Base-by-base conservation (phyloP, 306 rosid genomes). In the Quercus robur region DNA sequence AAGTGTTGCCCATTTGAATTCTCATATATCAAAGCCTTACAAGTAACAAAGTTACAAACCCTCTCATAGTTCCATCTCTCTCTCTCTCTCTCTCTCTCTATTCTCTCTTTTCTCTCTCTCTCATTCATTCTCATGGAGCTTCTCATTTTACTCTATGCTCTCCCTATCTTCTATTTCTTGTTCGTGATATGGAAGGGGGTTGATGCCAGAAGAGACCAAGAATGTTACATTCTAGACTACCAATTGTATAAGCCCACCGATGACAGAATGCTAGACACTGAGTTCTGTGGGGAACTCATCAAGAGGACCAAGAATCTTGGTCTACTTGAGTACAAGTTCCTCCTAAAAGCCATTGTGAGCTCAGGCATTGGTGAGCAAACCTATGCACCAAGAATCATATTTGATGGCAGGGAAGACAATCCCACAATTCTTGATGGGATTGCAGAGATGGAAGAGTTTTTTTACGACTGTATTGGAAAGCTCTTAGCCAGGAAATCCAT, bases 321-420 rank as follows among this genome's bases (percentile, higher is more conserved):
- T 19, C 90, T 94, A 1, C 55, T 56, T 0, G 99, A 94, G 66
- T 88, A 83, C 88, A 81, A 90, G 66, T 94, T 94, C 84, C 84
- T 93, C 35, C 97, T 94, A 63, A 94, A 93, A 69, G 97, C 99
- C 73, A 63, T 94, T 21, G 99, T 94, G 1, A 94, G 82, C 86
- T 90, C 99, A 5, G 97, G 99, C 84, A 86, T 94, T 71, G 99
- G 99, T 3, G 99, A 94, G 80, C 88, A 91, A 76, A 94, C 99
- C 75, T 91, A 93, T 23, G 99, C 84, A 2, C 99, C 99, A 44
- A 79, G 87, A 12, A 89, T 88, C 88, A 7, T 91, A 77, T 80
- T 91, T 25, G 81, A 80, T 21, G 94, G 88, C 20, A 81, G 92
- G 0, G 97, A 91, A 23, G 56, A 80, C 0, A 81, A 23, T 19